Evolutionary conservation across 768 basidiomycete species (phyloP).

Genomic region (Auricularia sp.): DNA sequence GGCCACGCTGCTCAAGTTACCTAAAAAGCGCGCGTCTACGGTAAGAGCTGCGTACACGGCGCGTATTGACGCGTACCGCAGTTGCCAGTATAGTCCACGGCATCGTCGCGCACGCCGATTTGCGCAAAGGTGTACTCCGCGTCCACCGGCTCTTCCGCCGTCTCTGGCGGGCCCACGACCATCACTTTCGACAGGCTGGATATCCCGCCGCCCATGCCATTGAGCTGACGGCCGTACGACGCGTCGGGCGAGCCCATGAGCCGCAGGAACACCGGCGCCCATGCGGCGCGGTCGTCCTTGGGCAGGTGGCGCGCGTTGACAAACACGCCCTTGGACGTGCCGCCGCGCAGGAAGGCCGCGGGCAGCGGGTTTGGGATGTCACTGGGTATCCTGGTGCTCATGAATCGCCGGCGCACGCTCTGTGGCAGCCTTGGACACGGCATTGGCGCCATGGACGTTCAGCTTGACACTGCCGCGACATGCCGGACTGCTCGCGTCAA

Average conservation of each 20-base stretch:
- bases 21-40: neutral
- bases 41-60: neutral
- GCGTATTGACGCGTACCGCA: constrained; percentile 29
- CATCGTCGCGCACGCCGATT: constrained; percentile 43
- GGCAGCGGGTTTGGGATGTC: constrained; percentile 23
- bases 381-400: neutral
- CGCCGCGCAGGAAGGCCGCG: constrained; percentile 53
- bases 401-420: no score
- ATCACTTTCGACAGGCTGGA: constrained; percentile 68
- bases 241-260: constrained; percentile 80
- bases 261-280: constrained; percentile 54
- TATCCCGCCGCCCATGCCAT: constrained; percentile 75
- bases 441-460: no score
- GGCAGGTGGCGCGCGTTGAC: constrained; percentile 48
- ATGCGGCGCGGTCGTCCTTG: constrained; percentile 31
- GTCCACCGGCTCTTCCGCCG: constrained; percentile 38
- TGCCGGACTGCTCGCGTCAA: no score
- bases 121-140: constrained; percentile 64
- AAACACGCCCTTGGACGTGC: constrained; percentile 73
- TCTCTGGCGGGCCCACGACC: constrained; percentile 46
- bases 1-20: constrained; percentile 63
- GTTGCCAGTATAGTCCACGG: constrained; percentile 61
- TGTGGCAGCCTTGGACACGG: no score
- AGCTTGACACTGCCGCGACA: no score
- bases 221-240: constrained; percentile 55